A percentile compares a stretch with the other conserved stretches of the same genome.
These are phyloP conservation scores for Starmerella sp. DNA, from an alignment of 805 yeast genomes.

Conservation along the genomic window DNA sequence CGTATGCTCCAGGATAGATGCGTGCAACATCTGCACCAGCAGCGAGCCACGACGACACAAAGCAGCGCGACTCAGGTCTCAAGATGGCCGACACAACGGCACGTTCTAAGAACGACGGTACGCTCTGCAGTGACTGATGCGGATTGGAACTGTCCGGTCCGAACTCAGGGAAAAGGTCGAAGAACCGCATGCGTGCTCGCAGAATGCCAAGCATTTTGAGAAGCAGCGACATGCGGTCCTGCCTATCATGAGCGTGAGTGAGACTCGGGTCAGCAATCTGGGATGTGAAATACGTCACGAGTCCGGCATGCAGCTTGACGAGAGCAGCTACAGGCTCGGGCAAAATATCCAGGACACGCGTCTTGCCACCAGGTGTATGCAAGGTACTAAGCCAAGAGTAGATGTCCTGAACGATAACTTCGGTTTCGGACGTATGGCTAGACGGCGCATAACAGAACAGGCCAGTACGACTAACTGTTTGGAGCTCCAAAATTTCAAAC, in stretches of 20 bases:
- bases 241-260: conserved; percentile 40
- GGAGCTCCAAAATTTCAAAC: conserved; percentile 61
- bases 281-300: conserved; percentile 50
- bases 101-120: conserved; percentile 80
- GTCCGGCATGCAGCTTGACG: conserved; percentile 53
- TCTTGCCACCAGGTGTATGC: conserved; percentile 31
- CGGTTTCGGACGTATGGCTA: conserved; percentile 37
- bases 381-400: conserved; percentile 59
- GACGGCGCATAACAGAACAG: conserved; percentile 46
- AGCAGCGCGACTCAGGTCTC: conserved; percentile 69
- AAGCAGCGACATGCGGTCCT: conserved; percentile 56
- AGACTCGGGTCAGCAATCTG: conserved; percentile 57
- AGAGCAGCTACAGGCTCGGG: conserved; percentile 62
- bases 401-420: conserved; percentile 52
- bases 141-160: conserved; percentile 10
- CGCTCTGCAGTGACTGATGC: conserved; percentile 21
- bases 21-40: conserved; percentile 36
- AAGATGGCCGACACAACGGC: conserved; percentile 63
- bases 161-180: conserved; percentile 38
- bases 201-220: conserved; percentile 54
- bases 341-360: conserved; percentile 38
- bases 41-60: conserved; percentile 55
- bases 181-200: conserved; percentile 53
- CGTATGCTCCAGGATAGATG: conserved; percentile 10
- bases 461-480: conserved; percentile 47